A percentile compares a stretch with the other conserved stretches of the same genome.
Conservation (phyloP, 495 filamentous ascomycete species). For the Penicillium silybi region DNA sequence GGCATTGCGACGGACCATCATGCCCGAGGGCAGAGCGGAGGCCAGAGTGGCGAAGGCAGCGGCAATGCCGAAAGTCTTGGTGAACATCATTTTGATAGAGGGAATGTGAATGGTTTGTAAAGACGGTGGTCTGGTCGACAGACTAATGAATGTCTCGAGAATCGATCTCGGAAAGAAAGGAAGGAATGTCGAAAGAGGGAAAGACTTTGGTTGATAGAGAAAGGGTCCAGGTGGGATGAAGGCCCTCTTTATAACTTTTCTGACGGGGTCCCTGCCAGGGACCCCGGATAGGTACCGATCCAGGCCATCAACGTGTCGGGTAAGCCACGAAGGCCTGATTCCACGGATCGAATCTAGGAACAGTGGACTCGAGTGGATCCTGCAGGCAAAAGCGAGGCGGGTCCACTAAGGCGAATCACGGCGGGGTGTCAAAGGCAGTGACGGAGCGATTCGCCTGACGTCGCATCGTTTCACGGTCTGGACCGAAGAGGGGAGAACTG, state of each 20-base stretch:
- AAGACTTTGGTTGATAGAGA: conserved; percentile 17
- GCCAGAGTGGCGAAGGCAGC: conserved; percentile 36
- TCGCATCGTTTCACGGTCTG: conserved; percentile 5
- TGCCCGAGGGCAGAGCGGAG: conserved; percentile 35
- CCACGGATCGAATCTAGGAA: conserved; percentile 19
- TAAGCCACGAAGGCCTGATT: conserved; percentile 14
- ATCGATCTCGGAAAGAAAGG: conserved; percentile 25
- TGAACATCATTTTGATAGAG: conserved; percentile 45
- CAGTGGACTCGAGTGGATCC: conserved; percentile 21
- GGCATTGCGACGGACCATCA: conserved; percentile 21
- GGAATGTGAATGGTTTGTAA: background rate
- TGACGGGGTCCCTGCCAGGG: background rate
- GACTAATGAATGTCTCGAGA: conserved; percentile 25
- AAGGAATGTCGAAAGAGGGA: conserved; percentile 10
- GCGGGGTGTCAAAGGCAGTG: background rate
- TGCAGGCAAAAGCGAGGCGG: conserved; percentile 9
- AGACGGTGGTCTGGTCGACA: conserved; percentile 22
- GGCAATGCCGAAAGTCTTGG: conserved; percentile 37
- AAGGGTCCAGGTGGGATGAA: conserved; percentile 1
- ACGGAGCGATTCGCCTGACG: background rate
- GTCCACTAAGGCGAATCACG: conserved; percentile 11
- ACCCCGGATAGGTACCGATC: conserved; percentile 20
- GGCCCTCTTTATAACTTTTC: conserved; percentile 23
- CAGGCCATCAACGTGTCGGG: conserved; percentile 14
- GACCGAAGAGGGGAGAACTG: background rate